Percentiles rank a stretch among this genome's conserved stretches.
These are phyloP conservation scores for Agaricus blazei DNA, from an alignment of 768 basidiomycete genomes.

Conservation along the genomic window DNA sequence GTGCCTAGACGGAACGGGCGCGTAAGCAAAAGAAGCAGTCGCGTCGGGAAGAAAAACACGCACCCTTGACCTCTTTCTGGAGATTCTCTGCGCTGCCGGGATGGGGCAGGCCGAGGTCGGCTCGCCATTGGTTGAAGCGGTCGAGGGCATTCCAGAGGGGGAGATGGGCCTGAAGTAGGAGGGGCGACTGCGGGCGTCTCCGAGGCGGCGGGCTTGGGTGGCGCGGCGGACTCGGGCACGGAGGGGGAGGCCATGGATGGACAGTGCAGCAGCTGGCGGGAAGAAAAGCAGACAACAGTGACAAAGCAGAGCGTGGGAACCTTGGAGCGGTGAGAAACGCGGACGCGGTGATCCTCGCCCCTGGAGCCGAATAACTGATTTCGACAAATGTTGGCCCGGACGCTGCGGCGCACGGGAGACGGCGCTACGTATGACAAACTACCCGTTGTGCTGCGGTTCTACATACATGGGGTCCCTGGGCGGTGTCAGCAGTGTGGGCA, in stretches of 20 bases:
- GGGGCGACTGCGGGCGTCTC: constrained; percentile 27
- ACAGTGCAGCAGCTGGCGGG: constrained; percentile 22
- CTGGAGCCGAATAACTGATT: no score
- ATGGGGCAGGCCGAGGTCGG: constrained; percentile 75
- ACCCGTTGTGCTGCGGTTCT: not conserved
- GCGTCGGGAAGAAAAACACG: constrained; percentile 17
- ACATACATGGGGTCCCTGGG: not conserved
- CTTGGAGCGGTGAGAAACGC: not conserved
- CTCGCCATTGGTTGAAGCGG: constrained; percentile 78
- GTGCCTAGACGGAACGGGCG: constrained; percentile 51
- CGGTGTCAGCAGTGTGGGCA: not conserved
- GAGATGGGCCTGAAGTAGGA: constrained; percentile 41
- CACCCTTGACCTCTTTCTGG: constrained; percentile 90
- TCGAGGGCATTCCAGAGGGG: constrained; percentile 61
- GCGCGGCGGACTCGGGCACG: constrained; percentile 30
- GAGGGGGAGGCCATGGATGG: constrained; percentile 39
- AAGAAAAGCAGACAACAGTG: constrained; percentile 31
- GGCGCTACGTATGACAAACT: not conserved
- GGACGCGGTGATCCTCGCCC: no score
- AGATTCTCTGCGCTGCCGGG: constrained; percentile 94
- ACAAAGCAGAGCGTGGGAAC: constrained; percentile 16
- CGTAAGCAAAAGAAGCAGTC: not conserved
- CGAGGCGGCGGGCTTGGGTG: constrained; percentile 32
- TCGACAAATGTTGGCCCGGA: not conserved
- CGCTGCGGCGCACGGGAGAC: not conserved